Percentiles rank a stretch among this genome's conserved stretches.
These are phyloP conservation scores for Ophiocordyceps camponoti-floridani DNA, from an alignment of 2,329 filamentous ascomycete species.

Conservation along the genomic window DNA sequence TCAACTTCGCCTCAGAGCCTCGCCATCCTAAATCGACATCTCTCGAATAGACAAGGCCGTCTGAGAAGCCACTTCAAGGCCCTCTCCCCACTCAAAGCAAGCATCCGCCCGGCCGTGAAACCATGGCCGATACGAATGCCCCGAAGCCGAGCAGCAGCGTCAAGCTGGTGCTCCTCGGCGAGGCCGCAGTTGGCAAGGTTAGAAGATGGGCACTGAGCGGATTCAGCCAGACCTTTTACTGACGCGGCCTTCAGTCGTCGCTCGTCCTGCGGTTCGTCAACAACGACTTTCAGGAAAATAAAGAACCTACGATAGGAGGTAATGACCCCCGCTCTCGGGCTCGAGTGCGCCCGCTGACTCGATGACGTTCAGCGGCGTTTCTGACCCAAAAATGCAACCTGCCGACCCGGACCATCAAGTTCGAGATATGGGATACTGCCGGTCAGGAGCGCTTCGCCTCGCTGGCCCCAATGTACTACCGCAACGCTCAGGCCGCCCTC, in stretches of 20 bases:
- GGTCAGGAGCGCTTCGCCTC: conserved; percentile 96
- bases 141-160: conserved; percentile 98
- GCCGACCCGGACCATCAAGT: conserved; percentile 79
- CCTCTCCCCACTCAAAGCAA: too few relatives aligned
- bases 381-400: conserved; percentile 97
- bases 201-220: conserved; percentile 5
- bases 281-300: conserved; percentile 99
- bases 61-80: too few relatives aligned
- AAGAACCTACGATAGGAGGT: conserved; percentile 98
- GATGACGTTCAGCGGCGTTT: conserved; percentile 58
- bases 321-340: conserved; percentile 15
- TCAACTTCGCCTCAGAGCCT: too few relatives aligned
- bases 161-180: conserved; percentile 93
- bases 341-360: not conserved
- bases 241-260: conserved; percentile 48
- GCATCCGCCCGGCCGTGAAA: not conserved
- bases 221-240: not conserved
- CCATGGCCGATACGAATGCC: conserved; percentile 31
- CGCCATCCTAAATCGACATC: conserved; percentile 1
- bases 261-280: conserved; percentile 97
- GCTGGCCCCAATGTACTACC: conserved; percentile 97
- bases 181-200: conserved; percentile 98
- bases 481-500: conserved; percentile 91
- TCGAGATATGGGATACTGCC: conserved; percentile 96
- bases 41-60: not conserved